Evolutionary conservation across 352 stramenopile species (phyloP).

Genomic region (Globisporangium viniferum): DNA sequence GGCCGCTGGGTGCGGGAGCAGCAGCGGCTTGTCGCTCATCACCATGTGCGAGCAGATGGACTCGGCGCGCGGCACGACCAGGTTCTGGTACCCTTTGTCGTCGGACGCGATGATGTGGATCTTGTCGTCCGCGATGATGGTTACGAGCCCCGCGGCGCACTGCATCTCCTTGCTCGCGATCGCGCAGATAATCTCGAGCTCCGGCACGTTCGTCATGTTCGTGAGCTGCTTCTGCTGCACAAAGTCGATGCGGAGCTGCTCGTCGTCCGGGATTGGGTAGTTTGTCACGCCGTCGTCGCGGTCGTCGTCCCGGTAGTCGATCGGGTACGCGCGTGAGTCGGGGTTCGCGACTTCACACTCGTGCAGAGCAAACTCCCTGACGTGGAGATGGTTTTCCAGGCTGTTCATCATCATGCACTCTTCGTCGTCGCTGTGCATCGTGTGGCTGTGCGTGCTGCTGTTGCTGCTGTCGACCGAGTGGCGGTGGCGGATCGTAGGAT

Average conservation of each 20-base stretch:
- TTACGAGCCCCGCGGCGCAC: slow-evolving; percentile 42
- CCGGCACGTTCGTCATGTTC: slow-evolving; percentile 34
- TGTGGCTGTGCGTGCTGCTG: not conserved
- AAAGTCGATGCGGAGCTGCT: slow-evolving; percentile 29
- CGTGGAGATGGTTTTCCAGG: slow-evolving; percentile 21
- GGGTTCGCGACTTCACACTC: slow-evolving; percentile 27
- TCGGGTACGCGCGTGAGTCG: slow-evolving; percentile 29
- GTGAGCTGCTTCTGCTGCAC: slow-evolving; percentile 22
- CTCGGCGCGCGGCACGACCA: slow-evolving; percentile 35
- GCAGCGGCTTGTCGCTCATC: slow-evolving; percentile 45
- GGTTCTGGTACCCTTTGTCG: slow-evolving; percentile 22
- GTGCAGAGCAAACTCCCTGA: slow-evolving; percentile 22
- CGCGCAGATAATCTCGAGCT: slow-evolving; percentile 49
- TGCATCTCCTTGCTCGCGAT: slow-evolving; percentile 37
- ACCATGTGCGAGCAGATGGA: slow-evolving; percentile 53
- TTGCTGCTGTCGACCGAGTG: not conserved
- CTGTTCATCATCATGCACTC: slow-evolving; percentile 12
- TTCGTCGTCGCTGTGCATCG: not conserved
- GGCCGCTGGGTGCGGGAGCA: slow-evolving; percentile 43
- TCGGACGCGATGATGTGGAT: slow-evolving; percentile 40
- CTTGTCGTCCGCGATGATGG: slow-evolving; percentile 38
- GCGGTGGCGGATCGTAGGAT: slow-evolving; percentile 9
- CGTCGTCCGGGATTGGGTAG: slow-evolving; percentile 31
- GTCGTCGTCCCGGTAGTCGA: slow-evolving; percentile 26
- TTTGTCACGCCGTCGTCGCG: slow-evolving; percentile 12